phyloP scores from a whole-genome alignment of 2,329 filamentous ascomycete species.

The Lachnellula hyalina region DNA sequence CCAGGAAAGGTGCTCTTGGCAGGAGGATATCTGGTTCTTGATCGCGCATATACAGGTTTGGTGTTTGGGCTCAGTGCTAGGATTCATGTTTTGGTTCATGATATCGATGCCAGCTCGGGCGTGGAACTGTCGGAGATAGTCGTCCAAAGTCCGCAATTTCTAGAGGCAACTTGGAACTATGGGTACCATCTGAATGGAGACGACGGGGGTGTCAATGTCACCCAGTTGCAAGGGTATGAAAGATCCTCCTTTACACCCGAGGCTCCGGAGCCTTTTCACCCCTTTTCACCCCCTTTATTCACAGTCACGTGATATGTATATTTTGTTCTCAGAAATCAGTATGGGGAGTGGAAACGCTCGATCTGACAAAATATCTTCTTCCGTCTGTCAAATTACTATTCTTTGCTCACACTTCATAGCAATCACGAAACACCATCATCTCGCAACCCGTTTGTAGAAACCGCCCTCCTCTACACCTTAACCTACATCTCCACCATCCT shows the following conservation, averaged over 20 bases:
- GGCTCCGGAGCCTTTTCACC: neutral
- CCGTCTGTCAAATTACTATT: neutral
- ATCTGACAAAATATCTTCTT: neutral
- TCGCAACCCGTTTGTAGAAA: conserved; percentile 86
- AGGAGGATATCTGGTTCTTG: conserved; percentile 91
- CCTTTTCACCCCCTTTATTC: neutral
- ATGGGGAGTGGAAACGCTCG: neutral
- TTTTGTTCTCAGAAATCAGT: neutral
- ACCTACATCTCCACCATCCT: conserved; percentile 61
- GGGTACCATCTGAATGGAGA: conserved; percentile 65
- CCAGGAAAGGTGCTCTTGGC: conserved; percentile 94
- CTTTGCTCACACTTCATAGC: neutral
- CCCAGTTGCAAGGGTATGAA: conserved; percentile 67
- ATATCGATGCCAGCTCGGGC: conserved; percentile 54
- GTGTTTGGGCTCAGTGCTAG: conserved; percentile 63
- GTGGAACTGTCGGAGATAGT: conserved; percentile 68
- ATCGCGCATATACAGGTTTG: conserved; percentile 75
- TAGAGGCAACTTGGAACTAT: conserved; percentile 83
- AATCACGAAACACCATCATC: conserved; percentile 39
- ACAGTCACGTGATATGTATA: neutral
- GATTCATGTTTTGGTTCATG: conserved; percentile 58
- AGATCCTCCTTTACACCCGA: conserved; percentile 29
- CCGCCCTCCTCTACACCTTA: conserved; percentile 78
- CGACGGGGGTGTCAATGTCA: conserved; percentile 74
- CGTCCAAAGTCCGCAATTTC: conserved; percentile 88